A percentile compares a stretch with the other conserved stretches of the same genome.
phyloP scores from a whole-genome alignment of 176 grass and related monocot species.

The Avena insularis region DNA sequence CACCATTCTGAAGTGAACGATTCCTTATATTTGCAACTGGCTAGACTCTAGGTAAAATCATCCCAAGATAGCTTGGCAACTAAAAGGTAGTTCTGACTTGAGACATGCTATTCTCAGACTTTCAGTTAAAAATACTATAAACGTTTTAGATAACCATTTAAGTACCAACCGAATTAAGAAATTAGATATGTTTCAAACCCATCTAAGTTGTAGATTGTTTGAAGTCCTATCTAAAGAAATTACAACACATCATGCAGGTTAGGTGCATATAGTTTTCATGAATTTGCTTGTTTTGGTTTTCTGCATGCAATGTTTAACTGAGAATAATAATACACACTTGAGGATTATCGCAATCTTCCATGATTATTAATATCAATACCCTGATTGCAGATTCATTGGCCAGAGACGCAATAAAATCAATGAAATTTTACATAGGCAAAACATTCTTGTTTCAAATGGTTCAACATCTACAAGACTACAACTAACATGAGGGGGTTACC shows the following conservation, averaged over 20 bases:
- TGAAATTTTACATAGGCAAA: background rate
- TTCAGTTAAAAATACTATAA: too few relatives aligned
- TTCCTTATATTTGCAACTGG: constrained; percentile 23
- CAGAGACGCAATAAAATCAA: background rate
- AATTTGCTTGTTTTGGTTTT: background rate
- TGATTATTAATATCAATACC: background rate
- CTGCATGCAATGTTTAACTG: background rate
- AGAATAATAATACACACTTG: background rate
- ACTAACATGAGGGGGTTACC: constrained; percentile 26
- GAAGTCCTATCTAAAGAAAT: background rate
- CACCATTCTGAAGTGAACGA: background rate
- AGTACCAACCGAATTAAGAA: background rate
- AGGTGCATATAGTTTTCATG: background rate
- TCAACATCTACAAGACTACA: background rate
- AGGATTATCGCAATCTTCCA: background rate
- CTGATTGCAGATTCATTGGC: background rate
- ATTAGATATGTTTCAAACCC: background rate
- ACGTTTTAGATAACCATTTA: background rate
- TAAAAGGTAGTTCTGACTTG: constrained; percentile 1
- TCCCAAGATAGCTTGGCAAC: constrained; percentile 6
- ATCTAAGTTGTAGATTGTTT: background rate
- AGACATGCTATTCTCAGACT: background rate
- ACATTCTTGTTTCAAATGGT: background rate
- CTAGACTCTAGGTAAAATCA: constrained; percentile 13
- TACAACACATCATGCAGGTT: background rate